These are phyloP conservation scores for Fraxinus quadrangulata DNA, from an alignment of 257 asterid genomes.

Conservation along the genomic window DNA sequence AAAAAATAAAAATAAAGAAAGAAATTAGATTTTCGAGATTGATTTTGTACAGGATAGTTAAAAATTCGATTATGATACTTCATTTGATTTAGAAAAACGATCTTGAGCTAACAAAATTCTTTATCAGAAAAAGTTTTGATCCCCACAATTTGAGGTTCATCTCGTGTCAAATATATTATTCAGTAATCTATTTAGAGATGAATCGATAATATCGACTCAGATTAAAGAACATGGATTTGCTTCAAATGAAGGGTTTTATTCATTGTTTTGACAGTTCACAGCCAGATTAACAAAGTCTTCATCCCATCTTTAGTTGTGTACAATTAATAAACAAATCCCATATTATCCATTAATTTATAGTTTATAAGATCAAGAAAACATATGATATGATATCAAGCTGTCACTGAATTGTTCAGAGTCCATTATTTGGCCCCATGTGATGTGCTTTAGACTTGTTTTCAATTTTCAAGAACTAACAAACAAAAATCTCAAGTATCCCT, in stretches of 20 bases:
- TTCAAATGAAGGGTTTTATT: background rate
- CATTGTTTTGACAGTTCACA: slow-evolving; percentile 26
- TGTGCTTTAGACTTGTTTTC: slow-evolving; percentile 14
- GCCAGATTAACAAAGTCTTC: background rate
- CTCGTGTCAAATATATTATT: background rate
- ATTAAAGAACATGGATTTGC: background rate
- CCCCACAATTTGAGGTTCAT: background rate
- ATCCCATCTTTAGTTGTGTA: slow-evolving; percentile 11
- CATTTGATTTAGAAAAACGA: too few species aligned
- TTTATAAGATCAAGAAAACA: background rate
- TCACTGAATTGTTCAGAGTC: slow-evolving; percentile 16
- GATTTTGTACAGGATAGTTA: too few species aligned
- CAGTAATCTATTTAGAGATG: background rate
- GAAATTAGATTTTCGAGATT: background rate
- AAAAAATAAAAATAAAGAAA: background rate
- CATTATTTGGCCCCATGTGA: slow-evolving; percentile 20
- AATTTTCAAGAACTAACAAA: background rate
- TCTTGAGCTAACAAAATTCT: too few species aligned
- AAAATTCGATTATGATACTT: too few species aligned
- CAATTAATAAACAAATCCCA: slow-evolving; percentile 4
- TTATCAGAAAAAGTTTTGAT: too few species aligned
- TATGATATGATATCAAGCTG: slow-evolving; percentile 21
- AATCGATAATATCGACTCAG: background rate
- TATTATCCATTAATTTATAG: background rate
- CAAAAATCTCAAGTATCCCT: background rate